Conservation (phyloP, 495 filamentous ascomycete species). For the Podospora didyma region DNA sequence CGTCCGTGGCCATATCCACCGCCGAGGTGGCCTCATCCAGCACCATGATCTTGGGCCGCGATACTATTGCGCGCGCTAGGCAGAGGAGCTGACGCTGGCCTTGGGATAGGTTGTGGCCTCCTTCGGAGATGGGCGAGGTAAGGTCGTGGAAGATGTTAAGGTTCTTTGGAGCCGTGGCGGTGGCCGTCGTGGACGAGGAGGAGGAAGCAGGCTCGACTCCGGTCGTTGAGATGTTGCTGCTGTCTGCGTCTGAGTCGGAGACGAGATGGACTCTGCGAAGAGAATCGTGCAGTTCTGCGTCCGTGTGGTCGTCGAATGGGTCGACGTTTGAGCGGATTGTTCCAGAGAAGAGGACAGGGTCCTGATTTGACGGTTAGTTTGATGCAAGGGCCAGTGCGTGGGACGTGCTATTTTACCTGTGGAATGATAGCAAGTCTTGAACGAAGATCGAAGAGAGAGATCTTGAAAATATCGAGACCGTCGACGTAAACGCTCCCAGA, state of each 20-base stretch:
- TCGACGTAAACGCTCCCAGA: conserved; percentile 36
- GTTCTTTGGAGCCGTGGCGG: background rate
- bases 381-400: background rate
- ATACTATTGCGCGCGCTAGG: conserved; percentile 11
- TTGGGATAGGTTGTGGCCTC: conserved; percentile 14
- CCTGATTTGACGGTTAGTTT: conserved; percentile 27
- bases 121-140: conserved; percentile 3
- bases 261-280: conserved; percentile 6
- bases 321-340: conserved; percentile 44
- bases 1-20: conserved; percentile 11
- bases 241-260: background rate
- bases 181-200: background rate
- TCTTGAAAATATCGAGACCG: conserved; percentile 41
- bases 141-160: conserved; percentile 8
- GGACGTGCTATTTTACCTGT: conserved; percentile 33
- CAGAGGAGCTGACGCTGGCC: conserved; percentile 16
- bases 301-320: conserved; percentile 46
- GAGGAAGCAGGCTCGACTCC: background rate
- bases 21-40: conserved; percentile 17
- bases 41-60: conserved; percentile 9
- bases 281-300: conserved; percentile 24
- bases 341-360: conserved; percentile 40
- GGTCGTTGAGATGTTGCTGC: background rate
- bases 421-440: conserved; percentile 43
- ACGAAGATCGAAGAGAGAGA: conserved; percentile 36